A percentile compares a stretch with the other conserved stretches of the same genome.
phyloP scores from a whole-genome alignment of 2,329 filamentous ascomycete species.

The Alternaria atra region DNA sequence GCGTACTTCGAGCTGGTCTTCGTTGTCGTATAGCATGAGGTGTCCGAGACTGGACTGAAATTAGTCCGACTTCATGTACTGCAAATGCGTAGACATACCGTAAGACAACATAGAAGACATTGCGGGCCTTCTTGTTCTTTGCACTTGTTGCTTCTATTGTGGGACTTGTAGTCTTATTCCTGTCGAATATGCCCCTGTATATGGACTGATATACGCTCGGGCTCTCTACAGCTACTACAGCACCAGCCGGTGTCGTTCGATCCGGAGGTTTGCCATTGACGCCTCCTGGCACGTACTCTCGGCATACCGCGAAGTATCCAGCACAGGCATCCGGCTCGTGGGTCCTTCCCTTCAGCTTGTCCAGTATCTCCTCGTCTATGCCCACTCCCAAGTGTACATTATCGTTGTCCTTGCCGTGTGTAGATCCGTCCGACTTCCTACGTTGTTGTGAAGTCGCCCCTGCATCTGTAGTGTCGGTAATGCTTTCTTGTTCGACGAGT shows the following conservation, averaged over 20 bases:
- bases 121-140: conserved; percentile 71
- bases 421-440: conserved; percentile 24
- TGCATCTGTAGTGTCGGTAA: neutral
- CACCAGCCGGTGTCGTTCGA: conserved; percentile 80
- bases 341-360: conserved; percentile 40
- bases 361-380: conserved; percentile 35
- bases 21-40: conserved; percentile 96
- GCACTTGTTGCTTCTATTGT: conserved; percentile 63
- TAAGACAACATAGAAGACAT: conserved; percentile 92
- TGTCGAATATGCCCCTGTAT: conserved; percentile 95
- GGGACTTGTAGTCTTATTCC: conserved; percentile 67
- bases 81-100: conserved; percentile 63
- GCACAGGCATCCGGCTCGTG: conserved; percentile 81
- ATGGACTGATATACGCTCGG: conserved; percentile 98
- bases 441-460: conserved; percentile 5
- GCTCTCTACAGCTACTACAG: conserved; percentile 79
- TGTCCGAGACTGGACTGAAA: conserved; percentile 69
- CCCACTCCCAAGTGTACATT: conserved; percentile 27
- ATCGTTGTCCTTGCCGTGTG: conserved; percentile 21
- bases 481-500: conserved; percentile 19
- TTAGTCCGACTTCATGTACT: conserved; percentile 16
- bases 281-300: conserved; percentile 90
- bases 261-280: conserved; percentile 94
- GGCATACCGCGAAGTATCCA: conserved; percentile 93
- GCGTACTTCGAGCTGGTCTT: conserved; percentile 92